phyloP scores from a whole-genome alignment of 75 land plant genomes.

The Selaginella moellendorffii region DNA sequence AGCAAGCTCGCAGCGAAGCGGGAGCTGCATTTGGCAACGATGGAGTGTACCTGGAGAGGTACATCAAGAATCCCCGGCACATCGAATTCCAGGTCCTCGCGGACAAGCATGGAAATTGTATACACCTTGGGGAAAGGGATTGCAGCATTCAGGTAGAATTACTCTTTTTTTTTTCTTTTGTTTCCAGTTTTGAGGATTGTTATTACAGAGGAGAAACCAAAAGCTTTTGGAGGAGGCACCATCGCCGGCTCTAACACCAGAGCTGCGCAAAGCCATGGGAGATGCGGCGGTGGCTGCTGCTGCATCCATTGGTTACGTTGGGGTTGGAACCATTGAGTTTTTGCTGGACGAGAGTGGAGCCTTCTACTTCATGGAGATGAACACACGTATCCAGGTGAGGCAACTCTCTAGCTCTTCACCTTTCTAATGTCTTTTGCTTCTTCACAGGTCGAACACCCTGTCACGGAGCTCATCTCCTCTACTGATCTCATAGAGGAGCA shows the following conservation, averaged over 20 bases:
- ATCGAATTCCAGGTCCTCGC: conserved; percentile 97
- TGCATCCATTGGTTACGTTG: conserved; percentile 83
- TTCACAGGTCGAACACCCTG: conserved; percentile 85
- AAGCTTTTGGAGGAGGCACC: conserved; percentile 96
- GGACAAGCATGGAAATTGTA: conserved; percentile 82
- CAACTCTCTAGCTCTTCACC: background rate
- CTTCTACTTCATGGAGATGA: conserved; percentile 98
- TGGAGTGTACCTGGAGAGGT: conserved; percentile 90
- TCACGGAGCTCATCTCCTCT: conserved; percentile 92
- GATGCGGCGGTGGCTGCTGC: conserved; percentile 98
- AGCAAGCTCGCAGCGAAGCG: conserved; percentile 98
- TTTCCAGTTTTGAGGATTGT: background rate
- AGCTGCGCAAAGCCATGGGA: conserved; percentile 93
- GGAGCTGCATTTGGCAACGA: conserved; percentile 98
- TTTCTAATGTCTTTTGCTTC: background rate
- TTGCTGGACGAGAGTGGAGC: conserved; percentile 79
- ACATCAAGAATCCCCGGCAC: conserved; percentile 83
- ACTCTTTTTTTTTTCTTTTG: background rate
- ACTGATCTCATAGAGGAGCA: conserved; percentile 95
- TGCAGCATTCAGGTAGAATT: conserved; percentile 84
- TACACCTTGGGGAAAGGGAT: conserved; percentile 97
- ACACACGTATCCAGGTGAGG: conserved; percentile 81
- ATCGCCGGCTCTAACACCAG: conserved; percentile 83
- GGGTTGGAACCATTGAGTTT: conserved; percentile 96
- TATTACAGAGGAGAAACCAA: conserved; percentile 79